Evolutionary conservation across 2,329 filamentous ascomycete genomes (phyloP).

Genomic region (Elsinoe perseae): DNA sequence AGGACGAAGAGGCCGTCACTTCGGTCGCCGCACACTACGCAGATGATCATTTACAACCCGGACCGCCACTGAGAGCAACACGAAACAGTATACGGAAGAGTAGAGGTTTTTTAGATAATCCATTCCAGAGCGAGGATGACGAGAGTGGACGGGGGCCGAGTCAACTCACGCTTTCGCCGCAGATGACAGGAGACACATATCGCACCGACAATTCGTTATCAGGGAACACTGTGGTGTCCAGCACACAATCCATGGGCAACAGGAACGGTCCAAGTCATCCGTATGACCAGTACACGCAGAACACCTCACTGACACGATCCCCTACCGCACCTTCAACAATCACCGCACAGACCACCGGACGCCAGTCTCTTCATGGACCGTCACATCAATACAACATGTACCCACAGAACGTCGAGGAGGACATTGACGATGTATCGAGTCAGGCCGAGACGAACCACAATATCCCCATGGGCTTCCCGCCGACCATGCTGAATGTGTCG

Average conservation of each 20-base stretch:
- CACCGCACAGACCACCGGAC: conserved; percentile 38
- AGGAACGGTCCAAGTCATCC: conserved; percentile 71
- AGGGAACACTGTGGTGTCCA: conserved; percentile 13
- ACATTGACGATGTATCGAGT: conserved; percentile 46
- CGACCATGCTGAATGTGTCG: background rate
- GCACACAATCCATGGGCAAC: conserved; percentile 25
- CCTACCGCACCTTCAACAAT: conserved; percentile 58
- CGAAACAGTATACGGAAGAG: conserved; percentile 30
- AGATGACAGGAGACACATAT: conserved; percentile 13
- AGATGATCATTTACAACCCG: conserved; percentile 19
- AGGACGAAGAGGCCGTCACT: conserved; percentile 25
- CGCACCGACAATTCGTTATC: conserved; percentile 12
- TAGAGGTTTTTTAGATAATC: conserved; percentile 24
- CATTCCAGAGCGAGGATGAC: conserved; percentile 31
- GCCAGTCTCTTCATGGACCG: conserved; percentile 41
- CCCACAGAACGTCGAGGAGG: conserved; percentile 60
- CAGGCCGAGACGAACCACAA: conserved; percentile 27
- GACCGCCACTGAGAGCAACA: conserved; percentile 7
- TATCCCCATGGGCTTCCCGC: conserved; percentile 66
- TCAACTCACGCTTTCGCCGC: conserved; percentile 16
- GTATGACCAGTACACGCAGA: conserved; percentile 77
- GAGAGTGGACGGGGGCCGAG: conserved; percentile 22
- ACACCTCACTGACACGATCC: conserved; percentile 48
- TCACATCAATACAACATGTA: conserved; percentile 85
- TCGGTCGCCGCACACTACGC: conserved; percentile 28